Percentiles rank a stretch among this genome's conserved stretches.
Conservation (phyloP, 306 rosid species). For the Alnus glutinosa region DNA sequence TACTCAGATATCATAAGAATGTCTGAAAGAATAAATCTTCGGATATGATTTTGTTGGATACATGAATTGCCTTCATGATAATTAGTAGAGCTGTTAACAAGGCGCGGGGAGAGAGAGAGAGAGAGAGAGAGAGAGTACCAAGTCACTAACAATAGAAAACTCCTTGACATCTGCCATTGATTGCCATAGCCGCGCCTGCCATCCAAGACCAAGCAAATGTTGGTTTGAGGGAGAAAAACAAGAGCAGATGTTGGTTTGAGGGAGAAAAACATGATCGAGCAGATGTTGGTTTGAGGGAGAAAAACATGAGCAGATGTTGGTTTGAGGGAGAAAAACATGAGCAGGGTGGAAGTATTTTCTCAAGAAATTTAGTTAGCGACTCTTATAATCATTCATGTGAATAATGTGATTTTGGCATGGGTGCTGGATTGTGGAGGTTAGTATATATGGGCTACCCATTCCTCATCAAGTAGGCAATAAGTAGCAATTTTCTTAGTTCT, state of each 20-base stretch:
- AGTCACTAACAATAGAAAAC: background rate
- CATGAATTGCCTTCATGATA: constrained; percentile 3
- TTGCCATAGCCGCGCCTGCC: background rate
- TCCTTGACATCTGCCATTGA: background rate
- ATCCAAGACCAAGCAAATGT: background rate
- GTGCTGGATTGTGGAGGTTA: background rate
- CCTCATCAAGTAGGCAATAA: background rate
- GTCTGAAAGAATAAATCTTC: constrained; percentile 55
- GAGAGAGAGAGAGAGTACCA: background rate
- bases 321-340: background rate
- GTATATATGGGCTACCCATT: background rate
- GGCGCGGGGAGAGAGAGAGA: background rate
- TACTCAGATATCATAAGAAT: constrained; percentile 57
- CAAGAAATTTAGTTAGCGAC: background rate
- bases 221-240: background rate
- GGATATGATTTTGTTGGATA: constrained; percentile 27
- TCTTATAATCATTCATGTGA: background rate
- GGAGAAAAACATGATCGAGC: background rate
- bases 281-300: background rate
- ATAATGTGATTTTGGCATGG: background rate
- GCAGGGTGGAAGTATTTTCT: background rate
- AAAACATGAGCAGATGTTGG: too few species aligned
- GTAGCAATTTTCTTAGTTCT: background rate
- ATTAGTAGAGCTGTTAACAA: background rate
- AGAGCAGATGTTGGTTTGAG: background rate